Evolutionary conservation across 257 asterid genomes (phyloP).

Genomic region (Jacaranda mimosifolia): DNA sequence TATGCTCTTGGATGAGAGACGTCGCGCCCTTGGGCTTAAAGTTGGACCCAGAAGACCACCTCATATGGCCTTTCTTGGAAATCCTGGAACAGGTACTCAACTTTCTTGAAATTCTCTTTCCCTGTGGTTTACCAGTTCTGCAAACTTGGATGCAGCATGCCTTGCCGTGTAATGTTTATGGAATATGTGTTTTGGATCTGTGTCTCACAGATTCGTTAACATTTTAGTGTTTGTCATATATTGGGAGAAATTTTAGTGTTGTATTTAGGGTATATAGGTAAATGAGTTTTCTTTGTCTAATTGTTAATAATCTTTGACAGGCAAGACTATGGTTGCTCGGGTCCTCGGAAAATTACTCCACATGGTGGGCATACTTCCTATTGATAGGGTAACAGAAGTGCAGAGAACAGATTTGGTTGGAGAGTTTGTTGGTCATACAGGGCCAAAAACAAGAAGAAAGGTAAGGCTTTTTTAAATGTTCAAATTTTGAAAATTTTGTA

Average conservation of each 20-base stretch:
- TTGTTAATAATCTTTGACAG: conserved; percentile 43
- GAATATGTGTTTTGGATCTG: conserved; percentile 2
- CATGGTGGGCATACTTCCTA: conserved; percentile 88
- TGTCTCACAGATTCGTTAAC: background rate
- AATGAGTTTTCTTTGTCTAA: conserved; percentile 27
- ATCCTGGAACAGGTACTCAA: conserved; percentile 89
- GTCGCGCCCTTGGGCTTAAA: conserved; percentile 82
- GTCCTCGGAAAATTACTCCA: conserved; percentile 82
- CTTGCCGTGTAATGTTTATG: background rate
- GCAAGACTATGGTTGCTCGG: conserved; percentile 92
- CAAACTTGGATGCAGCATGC: background rate
- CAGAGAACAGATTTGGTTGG: conserved; percentile 95
- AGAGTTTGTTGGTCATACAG: conserved; percentile 87
- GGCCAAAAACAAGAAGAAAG: conserved; percentile 85
- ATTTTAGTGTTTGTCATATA: background rate
- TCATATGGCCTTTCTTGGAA: conserved; percentile 97
- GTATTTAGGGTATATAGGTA: background rate
- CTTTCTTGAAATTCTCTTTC: conserved; percentile 15
- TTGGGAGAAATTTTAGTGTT: conserved; percentile 8
- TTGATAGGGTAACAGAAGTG: conserved; percentile 86
- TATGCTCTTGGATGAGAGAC: conserved; percentile 91
- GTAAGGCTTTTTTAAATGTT: conserved; percentile 40
- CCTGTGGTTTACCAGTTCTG: conserved; percentile 17
- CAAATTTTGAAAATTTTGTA: background rate
- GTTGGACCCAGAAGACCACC: conserved; percentile 91